phyloP scores from a whole-genome alignment of 805 yeast species.

The Helenozyma rhizophorensis region DNA sequence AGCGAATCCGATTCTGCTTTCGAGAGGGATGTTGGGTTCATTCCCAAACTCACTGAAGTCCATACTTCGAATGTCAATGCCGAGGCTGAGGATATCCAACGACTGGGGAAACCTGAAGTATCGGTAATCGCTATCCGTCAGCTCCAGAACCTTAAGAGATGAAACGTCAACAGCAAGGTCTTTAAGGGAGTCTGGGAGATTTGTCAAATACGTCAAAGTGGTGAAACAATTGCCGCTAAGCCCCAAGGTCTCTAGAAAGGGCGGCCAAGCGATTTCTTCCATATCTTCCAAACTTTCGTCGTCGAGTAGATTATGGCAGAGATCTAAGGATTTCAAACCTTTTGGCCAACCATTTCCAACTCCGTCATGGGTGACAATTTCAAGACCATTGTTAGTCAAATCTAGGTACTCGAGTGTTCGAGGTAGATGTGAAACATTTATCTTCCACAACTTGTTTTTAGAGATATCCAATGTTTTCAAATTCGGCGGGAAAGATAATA shows the following conservation, averaged over 20 bases:
- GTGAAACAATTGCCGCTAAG: constrained; percentile 22
- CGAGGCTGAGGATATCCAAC: constrained; percentile 18
- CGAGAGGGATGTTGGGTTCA: constrained; percentile 2
- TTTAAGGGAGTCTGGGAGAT: constrained; percentile 19
- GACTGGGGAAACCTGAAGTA: constrained; percentile 26
- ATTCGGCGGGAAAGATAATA: constrained; percentile 20
- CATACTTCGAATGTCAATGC: too few relatives aligned
- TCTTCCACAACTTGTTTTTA: constrained; percentile 19
- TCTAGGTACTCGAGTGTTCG: constrained; percentile 27
- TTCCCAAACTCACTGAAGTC: too few relatives aligned
- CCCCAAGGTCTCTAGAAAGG: constrained; percentile 15
- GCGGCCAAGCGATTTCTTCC: constrained; percentile 22
- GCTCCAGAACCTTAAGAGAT: constrained; percentile 10
- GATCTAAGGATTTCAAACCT: constrained; percentile 19
- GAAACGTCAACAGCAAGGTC: constrained; percentile 27
- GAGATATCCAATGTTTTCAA: constrained; percentile 32
- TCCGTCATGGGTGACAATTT: too few relatives aligned
- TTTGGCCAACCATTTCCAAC: constrained; percentile 29
- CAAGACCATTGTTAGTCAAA: constrained; percentile 21
- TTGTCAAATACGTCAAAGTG: constrained; percentile 13
- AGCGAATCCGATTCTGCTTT: constrained; percentile 20
- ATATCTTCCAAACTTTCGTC: constrained; percentile 16
- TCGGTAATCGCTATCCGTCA: constrained; percentile 8
- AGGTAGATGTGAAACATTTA: constrained; percentile 25
- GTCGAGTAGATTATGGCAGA: constrained; percentile 19